Percentiles rank a stretch among this genome's conserved stretches.
Conservation (phyloP, 2,329 filamentous ascomycete genomes). For the Arthrobotrys musiformis region DNA sequence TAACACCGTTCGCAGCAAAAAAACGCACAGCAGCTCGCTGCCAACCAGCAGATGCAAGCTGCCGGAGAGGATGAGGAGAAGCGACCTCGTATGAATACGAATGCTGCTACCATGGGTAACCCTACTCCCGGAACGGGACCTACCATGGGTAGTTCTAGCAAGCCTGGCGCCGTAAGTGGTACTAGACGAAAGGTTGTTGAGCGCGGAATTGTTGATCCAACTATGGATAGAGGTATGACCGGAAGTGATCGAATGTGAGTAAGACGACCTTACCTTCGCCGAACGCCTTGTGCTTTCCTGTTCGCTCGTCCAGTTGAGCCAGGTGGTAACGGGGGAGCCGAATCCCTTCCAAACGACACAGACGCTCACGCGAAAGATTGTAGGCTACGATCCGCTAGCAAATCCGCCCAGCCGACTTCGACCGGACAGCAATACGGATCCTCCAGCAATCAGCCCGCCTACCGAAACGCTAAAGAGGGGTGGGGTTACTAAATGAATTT, state of each 20-base stretch:
- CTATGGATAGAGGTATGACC: conserved; percentile 59
- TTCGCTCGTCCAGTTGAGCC: conserved; percentile 33
- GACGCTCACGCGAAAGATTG: conserved; percentile 55
- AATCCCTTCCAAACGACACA: conserved; percentile 37
- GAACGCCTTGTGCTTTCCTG: conserved; percentile 43
- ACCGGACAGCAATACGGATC: conserved; percentile 55
- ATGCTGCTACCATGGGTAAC: conserved; percentile 58
- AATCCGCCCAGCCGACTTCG: conserved; percentile 57
- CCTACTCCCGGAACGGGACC: conserved; percentile 56
- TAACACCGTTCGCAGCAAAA: conserved; percentile 58
- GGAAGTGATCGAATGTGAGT: conserved; percentile 60
- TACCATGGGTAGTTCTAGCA: conserved; percentile 57
- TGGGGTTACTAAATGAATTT: conserved; percentile 58
- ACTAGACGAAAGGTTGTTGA: conserved; percentile 59
- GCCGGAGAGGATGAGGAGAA: conserved; percentile 58
- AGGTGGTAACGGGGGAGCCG: conserved; percentile 51
- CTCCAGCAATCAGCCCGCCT: conserved; percentile 55
- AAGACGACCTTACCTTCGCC: conserved; percentile 49
- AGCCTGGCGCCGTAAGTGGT: conserved; percentile 57
- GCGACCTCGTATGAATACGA: conserved; percentile 56
- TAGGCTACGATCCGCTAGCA: conserved; percentile 60
- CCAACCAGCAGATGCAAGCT: conserved; percentile 57
- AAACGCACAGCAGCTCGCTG: conserved; percentile 59
- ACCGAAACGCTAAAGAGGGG: conserved; percentile 59
- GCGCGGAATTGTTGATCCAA: conserved; percentile 58